Percentiles rank a stretch among this genome's conserved stretches.
Evolutionary conservation across 164 flowering plant genomes (phyloP).

Genomic region (Vitis amurensis): DNA sequence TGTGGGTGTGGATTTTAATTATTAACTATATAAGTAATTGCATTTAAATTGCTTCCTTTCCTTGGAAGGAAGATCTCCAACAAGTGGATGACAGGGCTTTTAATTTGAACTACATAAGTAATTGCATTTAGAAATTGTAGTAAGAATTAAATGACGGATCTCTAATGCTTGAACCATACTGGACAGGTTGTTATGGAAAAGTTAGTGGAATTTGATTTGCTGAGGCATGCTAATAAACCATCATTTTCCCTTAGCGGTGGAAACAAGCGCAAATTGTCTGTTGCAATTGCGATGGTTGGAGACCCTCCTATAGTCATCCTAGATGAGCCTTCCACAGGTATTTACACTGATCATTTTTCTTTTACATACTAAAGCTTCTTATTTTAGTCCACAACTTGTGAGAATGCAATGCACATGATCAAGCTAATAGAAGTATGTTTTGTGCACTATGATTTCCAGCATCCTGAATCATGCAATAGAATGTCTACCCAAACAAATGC

Average conservation of each 20-base stretch:
- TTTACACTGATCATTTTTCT: neutral
- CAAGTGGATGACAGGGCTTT: neutral
- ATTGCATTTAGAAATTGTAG: neutral
- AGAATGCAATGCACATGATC: neutral
- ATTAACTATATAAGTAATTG: neutral
- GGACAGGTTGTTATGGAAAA: conserved; percentile 85
- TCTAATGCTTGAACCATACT: conserved; percentile 9
- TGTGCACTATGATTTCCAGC: too few species aligned
- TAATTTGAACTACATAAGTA: neutral
- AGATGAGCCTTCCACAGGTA: conserved; percentile 99
- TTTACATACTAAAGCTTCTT: neutral
- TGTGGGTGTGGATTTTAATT: neutral
- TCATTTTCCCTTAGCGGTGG: conserved; percentile 95
- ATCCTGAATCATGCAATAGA: too few species aligned
- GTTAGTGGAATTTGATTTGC: conserved; percentile 84
- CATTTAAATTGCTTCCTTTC: neutral
- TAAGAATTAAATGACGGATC: neutral
- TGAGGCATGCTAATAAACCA: conserved; percentile 83
- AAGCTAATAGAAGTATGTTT: too few species aligned
- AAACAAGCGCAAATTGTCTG: conserved; percentile 92
- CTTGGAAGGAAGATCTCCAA: too few species aligned
- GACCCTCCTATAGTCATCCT: conserved; percentile 97
- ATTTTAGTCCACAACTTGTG: neutral
- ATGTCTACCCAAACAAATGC: too few species aligned
- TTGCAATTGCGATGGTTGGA: conserved; percentile 98